Conservation (phyloP, 2,329 filamentous ascomycete genomes). For the Trichoderma polysporum region DNA sequence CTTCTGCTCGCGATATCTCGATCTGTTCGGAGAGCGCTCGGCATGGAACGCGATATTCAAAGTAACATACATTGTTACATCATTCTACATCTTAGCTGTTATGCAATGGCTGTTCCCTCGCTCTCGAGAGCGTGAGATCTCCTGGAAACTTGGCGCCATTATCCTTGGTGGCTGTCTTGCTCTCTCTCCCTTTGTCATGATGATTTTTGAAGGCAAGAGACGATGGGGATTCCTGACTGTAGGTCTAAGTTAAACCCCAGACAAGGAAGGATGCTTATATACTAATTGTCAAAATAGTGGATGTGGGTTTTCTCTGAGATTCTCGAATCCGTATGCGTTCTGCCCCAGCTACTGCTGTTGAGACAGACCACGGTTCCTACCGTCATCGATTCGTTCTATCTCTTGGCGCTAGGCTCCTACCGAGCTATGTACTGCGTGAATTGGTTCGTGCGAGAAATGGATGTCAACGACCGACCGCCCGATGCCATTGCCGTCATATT, state of each 20-base stretch:
- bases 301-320: constrained; percentile 88
- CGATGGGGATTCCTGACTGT: constrained; percentile 53
- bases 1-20: constrained; percentile 83
- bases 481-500: constrained; percentile 79
- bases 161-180: constrained; percentile 65
- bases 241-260: constrained; percentile 27
- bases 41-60: constrained; percentile 81
- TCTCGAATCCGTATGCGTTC: constrained; percentile 85
- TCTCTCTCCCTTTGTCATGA: constrained; percentile 69
- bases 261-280: background rate
- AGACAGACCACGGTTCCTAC: constrained; percentile 95
- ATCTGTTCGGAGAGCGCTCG: constrained; percentile 63
- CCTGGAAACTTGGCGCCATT: constrained; percentile 84
- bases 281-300: constrained; percentile 51
- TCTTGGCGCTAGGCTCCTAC: constrained; percentile 83
- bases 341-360: constrained; percentile 87
- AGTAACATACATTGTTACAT: constrained; percentile 81
- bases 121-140: constrained; percentile 84
- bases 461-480: constrained; percentile 57
- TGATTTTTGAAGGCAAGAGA: constrained; percentile 57
- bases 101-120: constrained; percentile 87
- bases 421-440: constrained; percentile 87
- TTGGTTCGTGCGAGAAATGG: constrained; percentile 73
- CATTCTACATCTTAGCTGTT: constrained; percentile 79
- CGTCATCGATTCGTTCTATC: constrained; percentile 95